Base-by-base conservation (phyloP, 345 rosid genomes). In the Toxicodendron radicans region DNA sequence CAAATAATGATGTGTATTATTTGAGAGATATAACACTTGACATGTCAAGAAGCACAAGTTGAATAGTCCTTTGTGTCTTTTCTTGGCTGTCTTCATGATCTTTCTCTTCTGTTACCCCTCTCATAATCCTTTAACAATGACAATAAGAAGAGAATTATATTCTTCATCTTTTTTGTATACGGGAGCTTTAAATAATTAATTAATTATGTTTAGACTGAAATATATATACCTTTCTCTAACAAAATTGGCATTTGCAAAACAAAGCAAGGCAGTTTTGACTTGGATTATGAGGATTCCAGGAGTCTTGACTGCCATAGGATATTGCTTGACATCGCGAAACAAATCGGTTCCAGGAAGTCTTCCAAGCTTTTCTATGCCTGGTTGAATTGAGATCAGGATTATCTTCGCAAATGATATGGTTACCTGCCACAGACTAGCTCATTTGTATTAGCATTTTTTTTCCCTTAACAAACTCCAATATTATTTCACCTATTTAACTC, bases 231-330 rank as follows among this genome's bases (percentile, higher is more conserved):
- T 92, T 73, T 90, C 85, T 62, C 66, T 83, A 24, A 89, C 84
- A 24, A 86, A 94, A 73, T 75, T 92, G 63, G 97, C 96, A 58
- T 94, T 92, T 27, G 98, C 98, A 77, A 94, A 94, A 64, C 97
- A 94, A 70, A 94, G 91, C 77, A 89, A 79, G 18, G 95, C 93
- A 68, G 97, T 89, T 45, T 89, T 92, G 68, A 94, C 69, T 7
- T 96, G 87, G 79, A 88, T 62, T 7, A 88, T 77, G 57, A 92
- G 79, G 61, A 84, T 83, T 0, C 90, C 87, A 1, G 94, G 88
- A 70, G 82, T 79, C 76, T 70, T 78, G 32, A 89, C 84, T 21
- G 98, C 89, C 92, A 89, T 81, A 3, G 97, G 98, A 78, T 89
- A 94, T 60, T 94, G 98, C 56, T 87, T 80, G 3, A 88, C 80